These are phyloP conservation scores for Anisogramma anomala DNA, from an alignment of 2,329 filamentous ascomycete genomes.

Conservation along the genomic window DNA sequence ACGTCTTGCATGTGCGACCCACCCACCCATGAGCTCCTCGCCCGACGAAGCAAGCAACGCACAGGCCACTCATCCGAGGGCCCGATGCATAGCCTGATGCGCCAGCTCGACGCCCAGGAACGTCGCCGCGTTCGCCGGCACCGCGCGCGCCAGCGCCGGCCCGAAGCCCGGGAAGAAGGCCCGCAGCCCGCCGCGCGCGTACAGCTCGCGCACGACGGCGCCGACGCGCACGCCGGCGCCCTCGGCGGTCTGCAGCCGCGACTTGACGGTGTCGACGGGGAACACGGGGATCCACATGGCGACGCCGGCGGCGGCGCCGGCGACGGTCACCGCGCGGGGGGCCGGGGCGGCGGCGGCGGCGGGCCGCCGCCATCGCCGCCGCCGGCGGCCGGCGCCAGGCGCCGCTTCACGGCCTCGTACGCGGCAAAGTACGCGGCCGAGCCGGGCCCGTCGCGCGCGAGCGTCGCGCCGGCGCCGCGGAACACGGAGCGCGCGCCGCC, in stretches of 20 bases:
- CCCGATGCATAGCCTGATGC: constrained; percentile 70
- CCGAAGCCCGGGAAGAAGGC: constrained; percentile 97
- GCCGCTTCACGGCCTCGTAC: constrained; percentile 90
- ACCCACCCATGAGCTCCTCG: background rate
- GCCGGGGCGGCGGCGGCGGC: constrained; percentile 63
- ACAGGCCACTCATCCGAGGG: constrained; percentile 39
- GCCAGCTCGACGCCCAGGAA: constrained; percentile 80
- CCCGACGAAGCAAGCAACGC: background rate
- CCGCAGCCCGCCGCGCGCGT: constrained; percentile 68
- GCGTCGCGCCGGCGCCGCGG: constrained; percentile 77
- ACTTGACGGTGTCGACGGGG: constrained; percentile 95
- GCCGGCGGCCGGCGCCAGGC: constrained; percentile 67
- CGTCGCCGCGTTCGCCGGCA: constrained; percentile 92
- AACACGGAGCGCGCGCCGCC: constrained; percentile 88
- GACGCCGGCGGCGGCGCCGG: constrained; percentile 81
- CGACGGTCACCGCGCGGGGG: constrained; percentile 78
- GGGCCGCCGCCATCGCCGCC: constrained; percentile 60
- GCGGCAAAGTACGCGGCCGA: constrained; percentile 93
- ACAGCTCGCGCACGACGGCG: constrained; percentile 71
- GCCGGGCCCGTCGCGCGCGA: constrained; percentile 87
- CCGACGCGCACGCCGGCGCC: constrained; percentile 72
- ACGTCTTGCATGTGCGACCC: too few species aligned
- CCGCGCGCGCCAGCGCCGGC: constrained; percentile 80
- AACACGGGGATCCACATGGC: constrained; percentile 99
- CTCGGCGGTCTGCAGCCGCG: constrained; percentile 79